Percentiles rank a stretch among this genome's conserved stretches.
phyloP scores from a whole-genome alignment of 2,329 filamentous ascomycete species.

The Neofusicoccum sp. region DNA sequence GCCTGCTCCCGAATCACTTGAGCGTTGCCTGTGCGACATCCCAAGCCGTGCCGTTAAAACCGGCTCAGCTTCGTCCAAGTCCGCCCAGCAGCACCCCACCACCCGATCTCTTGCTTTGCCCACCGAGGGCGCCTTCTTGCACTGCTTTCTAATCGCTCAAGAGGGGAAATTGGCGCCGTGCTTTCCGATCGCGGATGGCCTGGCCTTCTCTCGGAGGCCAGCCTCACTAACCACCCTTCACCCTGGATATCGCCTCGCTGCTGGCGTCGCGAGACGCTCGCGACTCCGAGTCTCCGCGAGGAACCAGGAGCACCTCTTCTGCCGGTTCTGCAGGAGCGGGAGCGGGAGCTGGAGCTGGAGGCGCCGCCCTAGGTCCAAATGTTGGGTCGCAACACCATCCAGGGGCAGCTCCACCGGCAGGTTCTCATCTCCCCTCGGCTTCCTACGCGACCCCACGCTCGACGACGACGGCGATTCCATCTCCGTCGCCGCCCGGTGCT shows the following conservation, averaged over 20 bases:
- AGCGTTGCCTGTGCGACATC: no score
- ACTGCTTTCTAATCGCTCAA: background rate
- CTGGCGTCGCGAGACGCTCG: constrained; percentile 63
- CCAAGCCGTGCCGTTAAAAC: background rate
- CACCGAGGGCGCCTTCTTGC: background rate
- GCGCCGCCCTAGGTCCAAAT: no score
- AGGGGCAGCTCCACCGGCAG: constrained; percentile 40
- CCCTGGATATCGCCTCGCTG: constrained; percentile 92
- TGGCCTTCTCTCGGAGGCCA: constrained; percentile 29
- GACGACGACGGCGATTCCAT: background rate
- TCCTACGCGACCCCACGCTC: constrained; percentile 27
- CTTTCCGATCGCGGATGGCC: constrained; percentile 23
- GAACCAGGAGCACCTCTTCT: constrained; percentile 42
- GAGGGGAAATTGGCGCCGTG: background rate
- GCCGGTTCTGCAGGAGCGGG: background rate
- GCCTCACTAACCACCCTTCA: constrained; percentile 39
- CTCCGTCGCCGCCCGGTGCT: constrained; percentile 5
- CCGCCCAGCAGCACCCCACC: no score
- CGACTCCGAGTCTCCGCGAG: constrained; percentile 65
- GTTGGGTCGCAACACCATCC: background rate
- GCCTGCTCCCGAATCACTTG: background rate
- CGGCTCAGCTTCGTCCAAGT: background rate
- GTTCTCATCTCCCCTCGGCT: constrained; percentile 35
- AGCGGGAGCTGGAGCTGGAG: no score
- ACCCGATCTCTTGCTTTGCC: no score